Evolutionary conservation across 202 grass and related monocot genomes (phyloP).

Genomic region (Cymbopogon flexuosus): DNA sequence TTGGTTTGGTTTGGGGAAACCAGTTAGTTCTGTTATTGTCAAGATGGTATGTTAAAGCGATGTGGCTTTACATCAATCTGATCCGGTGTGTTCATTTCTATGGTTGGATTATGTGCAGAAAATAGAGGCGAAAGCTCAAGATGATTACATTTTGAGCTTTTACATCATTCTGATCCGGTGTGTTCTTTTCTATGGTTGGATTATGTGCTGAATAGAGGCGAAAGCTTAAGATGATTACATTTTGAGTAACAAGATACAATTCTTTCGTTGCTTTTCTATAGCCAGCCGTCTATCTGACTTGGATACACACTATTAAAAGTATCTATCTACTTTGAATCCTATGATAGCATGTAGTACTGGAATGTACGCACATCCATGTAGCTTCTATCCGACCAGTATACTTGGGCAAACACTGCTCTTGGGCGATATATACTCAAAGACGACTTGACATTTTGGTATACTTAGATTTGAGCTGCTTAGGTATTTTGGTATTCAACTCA

Average conservation of each 20-base stretch:
- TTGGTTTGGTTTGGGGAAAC: neutral
- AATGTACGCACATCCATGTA: too few species aligned
- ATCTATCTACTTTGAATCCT: too few species aligned
- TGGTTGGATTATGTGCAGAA: neutral
- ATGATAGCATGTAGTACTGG: too few species aligned
- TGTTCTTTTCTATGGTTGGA: neutral
- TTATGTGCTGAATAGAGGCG: neutral
- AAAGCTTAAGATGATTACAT: too few species aligned
- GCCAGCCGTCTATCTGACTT: too few species aligned
- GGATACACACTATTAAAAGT: too few species aligned
- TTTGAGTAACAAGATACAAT: too few species aligned
- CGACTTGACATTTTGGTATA: conserved; percentile 23
- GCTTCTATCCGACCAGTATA: too few species aligned
- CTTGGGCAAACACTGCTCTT: too few species aligned
- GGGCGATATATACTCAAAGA: too few species aligned
- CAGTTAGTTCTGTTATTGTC: neutral
- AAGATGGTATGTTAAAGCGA: neutral
- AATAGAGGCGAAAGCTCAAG: neutral
- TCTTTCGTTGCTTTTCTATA: too few species aligned
- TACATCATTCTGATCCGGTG: neutral
- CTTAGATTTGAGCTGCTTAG: neutral
- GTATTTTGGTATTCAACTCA: neutral
- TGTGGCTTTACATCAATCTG: neutral
- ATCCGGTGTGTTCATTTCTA: neutral
- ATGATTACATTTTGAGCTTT: neutral